Conservation (phyloP, 129 eudicot species). For the Ambrosia trifida region DNA sequence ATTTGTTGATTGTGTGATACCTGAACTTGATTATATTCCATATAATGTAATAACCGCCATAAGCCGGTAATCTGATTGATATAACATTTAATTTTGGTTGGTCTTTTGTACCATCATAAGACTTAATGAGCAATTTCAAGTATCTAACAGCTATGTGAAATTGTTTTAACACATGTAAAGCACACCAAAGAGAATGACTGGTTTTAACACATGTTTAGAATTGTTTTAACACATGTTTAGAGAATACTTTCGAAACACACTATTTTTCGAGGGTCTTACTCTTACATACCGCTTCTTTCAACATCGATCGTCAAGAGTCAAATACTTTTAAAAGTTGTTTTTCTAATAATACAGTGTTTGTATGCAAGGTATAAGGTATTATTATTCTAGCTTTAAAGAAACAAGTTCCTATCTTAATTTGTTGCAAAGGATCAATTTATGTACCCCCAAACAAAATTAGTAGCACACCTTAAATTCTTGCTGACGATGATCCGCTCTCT, state of each 20-base stretch:
- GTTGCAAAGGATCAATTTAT: conserved; percentile 32
- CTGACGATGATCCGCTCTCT: conserved; percentile 14
- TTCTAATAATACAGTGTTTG: conserved; percentile 14
- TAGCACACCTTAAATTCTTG: conserved; percentile 24
- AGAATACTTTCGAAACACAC: no score
- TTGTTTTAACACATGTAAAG: no score
- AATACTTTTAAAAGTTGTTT: conserved; percentile 21
- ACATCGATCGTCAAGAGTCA: conserved; percentile 24
- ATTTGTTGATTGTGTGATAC: conserved; percentile 2
- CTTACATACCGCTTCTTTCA: conserved; percentile 24
- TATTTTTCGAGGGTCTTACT: not conserved
- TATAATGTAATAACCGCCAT: not conserved
- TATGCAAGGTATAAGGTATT: conserved; percentile 29
- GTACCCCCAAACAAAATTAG: conserved; percentile 36
- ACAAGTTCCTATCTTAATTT: conserved; percentile 29
- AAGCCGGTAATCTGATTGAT: no score
- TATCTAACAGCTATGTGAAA: no score
- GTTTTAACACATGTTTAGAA: no score
- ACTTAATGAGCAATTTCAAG: no score
- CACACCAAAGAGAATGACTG: no score
- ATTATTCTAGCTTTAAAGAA: conserved; percentile 25
- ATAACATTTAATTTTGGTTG: no score
- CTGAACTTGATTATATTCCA: not conserved
- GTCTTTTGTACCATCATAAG: no score
- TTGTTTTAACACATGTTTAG: no score